These are phyloP conservation scores for Alternaria tenuissima DNA, from an alignment of 2,329 filamentous ascomycete genomes.

Conservation along the genomic window DNA sequence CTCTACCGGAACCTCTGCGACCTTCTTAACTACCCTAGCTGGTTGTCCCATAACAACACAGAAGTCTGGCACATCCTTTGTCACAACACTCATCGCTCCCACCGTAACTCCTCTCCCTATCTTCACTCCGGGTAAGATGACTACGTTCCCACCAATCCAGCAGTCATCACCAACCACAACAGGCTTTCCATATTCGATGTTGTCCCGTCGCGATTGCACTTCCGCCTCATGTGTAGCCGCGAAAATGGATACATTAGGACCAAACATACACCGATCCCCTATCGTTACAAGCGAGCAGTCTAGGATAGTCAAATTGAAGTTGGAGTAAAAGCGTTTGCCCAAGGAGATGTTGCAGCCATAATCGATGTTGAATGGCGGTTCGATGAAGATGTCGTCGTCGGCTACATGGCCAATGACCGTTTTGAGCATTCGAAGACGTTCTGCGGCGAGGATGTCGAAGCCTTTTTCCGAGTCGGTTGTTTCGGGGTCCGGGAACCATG, in stretches of 20 bases:
- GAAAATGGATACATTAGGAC: constrained; percentile 62
- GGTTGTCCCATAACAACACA: constrained; percentile 72
- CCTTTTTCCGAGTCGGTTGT: constrained; percentile 24
- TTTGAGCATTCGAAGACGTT: constrained; percentile 37
- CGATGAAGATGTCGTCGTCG: constrained; percentile 58
- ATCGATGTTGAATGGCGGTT: constrained; percentile 69
- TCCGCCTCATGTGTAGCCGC: constrained; percentile 63
- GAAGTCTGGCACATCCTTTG: constrained; percentile 73
- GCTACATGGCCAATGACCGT: constrained; percentile 44
- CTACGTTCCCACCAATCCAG: constrained; percentile 59
- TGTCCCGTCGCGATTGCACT: constrained; percentile 56
- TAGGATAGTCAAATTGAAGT: constrained; percentile 64
- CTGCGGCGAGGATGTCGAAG: constrained; percentile 37
- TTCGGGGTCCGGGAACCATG: constrained; percentile 44
- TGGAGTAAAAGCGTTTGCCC: constrained; percentile 70
- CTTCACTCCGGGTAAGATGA: constrained; percentile 77
- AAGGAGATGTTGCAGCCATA: constrained; percentile 72
- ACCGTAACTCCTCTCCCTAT: constrained; percentile 78
- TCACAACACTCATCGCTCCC: constrained; percentile 84
- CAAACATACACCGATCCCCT: constrained; percentile 61
- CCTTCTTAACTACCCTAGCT: constrained; percentile 62
- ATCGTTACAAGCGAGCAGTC: constrained; percentile 63
- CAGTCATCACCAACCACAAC: constrained; percentile 57
- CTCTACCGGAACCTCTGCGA: constrained; percentile 23
- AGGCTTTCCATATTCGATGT: constrained; percentile 60